Conservation (phyloP, 139 green algal genomes). For the Pleodorina starrii region DNA sequence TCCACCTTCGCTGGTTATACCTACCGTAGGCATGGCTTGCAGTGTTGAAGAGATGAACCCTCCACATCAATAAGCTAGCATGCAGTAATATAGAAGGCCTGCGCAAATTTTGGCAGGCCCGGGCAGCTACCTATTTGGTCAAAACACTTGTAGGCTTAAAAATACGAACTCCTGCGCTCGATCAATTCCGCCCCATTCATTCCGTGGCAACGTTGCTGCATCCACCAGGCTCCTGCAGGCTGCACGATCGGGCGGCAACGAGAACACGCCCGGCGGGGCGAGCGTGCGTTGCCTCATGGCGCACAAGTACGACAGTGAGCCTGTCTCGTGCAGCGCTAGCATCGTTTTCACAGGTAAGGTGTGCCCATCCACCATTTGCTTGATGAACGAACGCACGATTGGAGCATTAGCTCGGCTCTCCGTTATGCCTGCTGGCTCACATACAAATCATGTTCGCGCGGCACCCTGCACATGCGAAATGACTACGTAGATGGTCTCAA, state of each 20-base stretch:
- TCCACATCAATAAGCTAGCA: background rate
- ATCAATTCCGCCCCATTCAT: background rate
- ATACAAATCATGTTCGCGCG: background rate
- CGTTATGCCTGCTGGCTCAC: background rate
- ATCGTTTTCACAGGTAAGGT: background rate
- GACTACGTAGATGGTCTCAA: background rate
- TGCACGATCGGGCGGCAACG: background rate
- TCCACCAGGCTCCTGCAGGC: background rate
- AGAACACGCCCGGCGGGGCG: background rate
- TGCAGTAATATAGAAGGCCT: background rate
- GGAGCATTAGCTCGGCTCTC: background rate
- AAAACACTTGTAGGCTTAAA: background rate
- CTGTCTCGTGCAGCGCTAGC: background rate
- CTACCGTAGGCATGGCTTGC: too few relatives aligned
- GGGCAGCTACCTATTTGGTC: background rate
- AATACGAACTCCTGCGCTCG: background rate
- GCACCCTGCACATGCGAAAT: background rate
- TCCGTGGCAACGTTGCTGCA: background rate
- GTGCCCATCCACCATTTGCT: background rate
- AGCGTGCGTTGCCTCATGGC: background rate
- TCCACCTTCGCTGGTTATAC: too few relatives aligned
- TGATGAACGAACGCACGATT: background rate
- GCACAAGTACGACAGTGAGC: conserved; percentile 5
- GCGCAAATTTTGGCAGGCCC: background rate
- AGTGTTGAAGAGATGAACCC: too few relatives aligned